Conservation (phyloP, 257 asterid genomes). For the Gynochthodes officinalis region DNA sequence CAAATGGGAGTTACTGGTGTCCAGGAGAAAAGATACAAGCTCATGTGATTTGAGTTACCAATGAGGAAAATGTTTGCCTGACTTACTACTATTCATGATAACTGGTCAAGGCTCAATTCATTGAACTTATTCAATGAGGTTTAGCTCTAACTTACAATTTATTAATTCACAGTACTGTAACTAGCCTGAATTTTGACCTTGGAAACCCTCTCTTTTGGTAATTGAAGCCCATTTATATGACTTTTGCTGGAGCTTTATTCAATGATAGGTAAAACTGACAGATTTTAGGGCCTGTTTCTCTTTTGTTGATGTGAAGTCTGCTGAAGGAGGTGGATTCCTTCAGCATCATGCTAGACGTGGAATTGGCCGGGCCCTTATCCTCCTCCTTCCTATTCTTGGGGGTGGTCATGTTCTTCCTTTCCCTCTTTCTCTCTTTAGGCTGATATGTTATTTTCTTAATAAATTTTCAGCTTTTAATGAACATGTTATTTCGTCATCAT, state of each 20-base stretch:
- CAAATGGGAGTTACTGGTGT: constrained; percentile 99
- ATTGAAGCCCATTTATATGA: not conserved
- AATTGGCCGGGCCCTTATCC: too few species aligned
- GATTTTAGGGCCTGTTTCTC: not conserved
- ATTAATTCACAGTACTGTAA: not conserved
- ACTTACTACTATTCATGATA: constrained; percentile 5
- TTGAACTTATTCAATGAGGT: not conserved
- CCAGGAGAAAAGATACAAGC: constrained; percentile 95
- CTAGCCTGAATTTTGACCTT: constrained; percentile 1
- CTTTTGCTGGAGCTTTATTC: not conserved
- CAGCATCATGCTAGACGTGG: too few species aligned
- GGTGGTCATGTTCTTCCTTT: not conserved
- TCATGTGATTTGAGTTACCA: constrained; percentile 39
- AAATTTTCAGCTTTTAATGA: too few species aligned
- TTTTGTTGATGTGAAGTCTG: not conserved
- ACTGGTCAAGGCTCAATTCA: not conserved
- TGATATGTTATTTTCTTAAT: too few species aligned
- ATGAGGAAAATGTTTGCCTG: not conserved
- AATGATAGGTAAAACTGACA: too few species aligned
- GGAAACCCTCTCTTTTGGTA: not conserved
- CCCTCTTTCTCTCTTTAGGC: not conserved
- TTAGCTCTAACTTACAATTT: not conserved
- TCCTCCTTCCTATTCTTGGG: too few species aligned
- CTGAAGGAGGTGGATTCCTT: not conserved
- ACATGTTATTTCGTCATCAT: too few species aligned